These are phyloP conservation scores for Ascochyta viciae-villosae DNA, from an alignment of 2,329 filamentous ascomycete genomes.

Conservation along the genomic window DNA sequence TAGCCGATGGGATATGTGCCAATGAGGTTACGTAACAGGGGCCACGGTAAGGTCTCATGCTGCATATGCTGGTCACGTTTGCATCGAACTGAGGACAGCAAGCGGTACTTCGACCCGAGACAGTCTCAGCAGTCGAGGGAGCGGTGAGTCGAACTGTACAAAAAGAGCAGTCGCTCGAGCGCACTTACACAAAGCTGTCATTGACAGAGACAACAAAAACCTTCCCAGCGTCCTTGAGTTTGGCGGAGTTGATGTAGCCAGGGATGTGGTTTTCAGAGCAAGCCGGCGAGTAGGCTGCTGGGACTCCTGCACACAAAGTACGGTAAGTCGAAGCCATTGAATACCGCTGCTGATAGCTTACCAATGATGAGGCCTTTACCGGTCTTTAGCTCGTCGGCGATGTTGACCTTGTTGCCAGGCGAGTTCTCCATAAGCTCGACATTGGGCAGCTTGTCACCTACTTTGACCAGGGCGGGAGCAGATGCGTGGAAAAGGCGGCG, in stretches of 20 bases:
- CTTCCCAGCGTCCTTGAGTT: conserved; percentile 78
- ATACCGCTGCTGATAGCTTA: conserved; percentile 22
- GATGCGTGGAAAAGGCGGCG: conserved; percentile 68
- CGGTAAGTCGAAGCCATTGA: conserved; percentile 3
- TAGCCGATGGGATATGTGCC: conserved; percentile 15
- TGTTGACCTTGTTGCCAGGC: conserved; percentile 90
- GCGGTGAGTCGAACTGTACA: conserved; percentile 2
- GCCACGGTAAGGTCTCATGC: conserved; percentile 15
- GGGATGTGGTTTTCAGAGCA: conserved; percentile 79
- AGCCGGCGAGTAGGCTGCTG: conserved; percentile 60
- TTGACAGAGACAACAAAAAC: conserved; percentile 94
- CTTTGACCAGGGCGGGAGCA: conserved; percentile 69
- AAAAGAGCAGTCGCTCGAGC: conserved; percentile 2
- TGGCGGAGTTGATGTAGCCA: conserved; percentile 81
- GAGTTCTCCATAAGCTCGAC: conserved; percentile 81
- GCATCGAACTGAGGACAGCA: conserved; percentile 16
- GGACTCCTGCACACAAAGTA: conserved; percentile 39
- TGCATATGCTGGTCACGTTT: conserved; percentile 20
- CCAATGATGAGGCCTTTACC: conserved; percentile 79
- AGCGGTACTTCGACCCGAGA: conserved; percentile 19
- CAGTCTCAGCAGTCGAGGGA: conserved; percentile 21
- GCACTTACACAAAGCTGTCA: conserved; percentile 86
- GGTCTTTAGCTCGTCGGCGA: conserved; percentile 72
- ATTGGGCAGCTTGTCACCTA: conserved; percentile 80
- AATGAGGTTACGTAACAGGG: conserved; percentile 12